These are phyloP conservation scores for Microdochium nivale DNA, from an alignment of 2,329 filamentous ascomycete species.

Conservation along the genomic window DNA sequence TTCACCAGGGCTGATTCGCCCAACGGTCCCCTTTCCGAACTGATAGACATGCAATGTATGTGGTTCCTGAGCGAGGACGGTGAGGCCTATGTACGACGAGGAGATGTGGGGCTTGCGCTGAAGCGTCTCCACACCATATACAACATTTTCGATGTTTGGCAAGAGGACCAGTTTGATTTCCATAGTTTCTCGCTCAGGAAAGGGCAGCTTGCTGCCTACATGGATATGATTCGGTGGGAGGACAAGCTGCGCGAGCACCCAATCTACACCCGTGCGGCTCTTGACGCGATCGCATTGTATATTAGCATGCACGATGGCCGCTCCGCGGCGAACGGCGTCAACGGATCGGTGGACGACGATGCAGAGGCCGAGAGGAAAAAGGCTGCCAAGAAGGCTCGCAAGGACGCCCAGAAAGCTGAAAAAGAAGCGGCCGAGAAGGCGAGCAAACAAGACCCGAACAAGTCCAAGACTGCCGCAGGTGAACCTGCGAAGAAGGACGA, in stretches of 20 bases:
- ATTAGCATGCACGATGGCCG: constrained; percentile 70
- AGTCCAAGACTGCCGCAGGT: constrained; percentile 52
- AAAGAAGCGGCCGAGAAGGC: constrained; percentile 72
- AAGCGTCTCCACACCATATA: constrained; percentile 86
- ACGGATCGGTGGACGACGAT: constrained; percentile 37
- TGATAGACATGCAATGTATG: constrained; percentile 96
- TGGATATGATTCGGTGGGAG: constrained; percentile 96
- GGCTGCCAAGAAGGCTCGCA: constrained; percentile 82
- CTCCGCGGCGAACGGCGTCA: constrained; percentile 53
- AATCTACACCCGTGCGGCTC: constrained; percentile 78
- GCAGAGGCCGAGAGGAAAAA: constrained; percentile 71
- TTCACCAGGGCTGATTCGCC: constrained; percentile 89
- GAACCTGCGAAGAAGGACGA: constrained; percentile 81
- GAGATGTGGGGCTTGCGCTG: constrained; percentile 74
- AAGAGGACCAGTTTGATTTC: constrained; percentile 98
- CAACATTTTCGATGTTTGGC: constrained; percentile 94
- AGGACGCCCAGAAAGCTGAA: constrained; percentile 65
- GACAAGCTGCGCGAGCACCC: constrained; percentile 86
- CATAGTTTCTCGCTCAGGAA: constrained; percentile 96
- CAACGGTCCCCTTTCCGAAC: constrained; percentile 79
- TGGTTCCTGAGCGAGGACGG: constrained; percentile 97
- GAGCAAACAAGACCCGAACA: constrained; percentile 77
- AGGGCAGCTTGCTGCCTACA: constrained; percentile 87
- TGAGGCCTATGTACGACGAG: constrained; percentile 75
- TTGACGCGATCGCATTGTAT: constrained; percentile 76